Evolutionary conservation across 1,139 yeast species (phyloP).

Genomic region (Keqinozyma sinolaborantium): DNA sequence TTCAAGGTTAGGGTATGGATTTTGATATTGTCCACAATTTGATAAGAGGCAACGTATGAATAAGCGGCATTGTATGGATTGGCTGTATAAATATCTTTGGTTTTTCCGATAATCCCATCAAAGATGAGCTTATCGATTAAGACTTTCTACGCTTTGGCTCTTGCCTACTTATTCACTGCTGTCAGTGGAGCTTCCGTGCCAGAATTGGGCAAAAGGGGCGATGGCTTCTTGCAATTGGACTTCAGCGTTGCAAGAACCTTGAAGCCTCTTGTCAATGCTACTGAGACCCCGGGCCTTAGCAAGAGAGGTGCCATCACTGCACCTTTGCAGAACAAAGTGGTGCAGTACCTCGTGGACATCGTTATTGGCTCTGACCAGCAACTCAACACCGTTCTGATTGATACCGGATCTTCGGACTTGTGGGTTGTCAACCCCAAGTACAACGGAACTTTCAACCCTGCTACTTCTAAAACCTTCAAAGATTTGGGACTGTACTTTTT

Average conservation of each 20-base stretch:
- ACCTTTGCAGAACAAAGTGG: slow-evolving; percentile 35
- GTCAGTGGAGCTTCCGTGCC: slow-evolving; percentile 9
- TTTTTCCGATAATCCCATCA: too few species aligned
- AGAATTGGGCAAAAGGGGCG: slow-evolving; percentile 9
- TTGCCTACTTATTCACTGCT: slow-evolving; percentile 6
- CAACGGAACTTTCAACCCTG: slow-evolving; percentile 6
- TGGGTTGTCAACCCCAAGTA: slow-evolving; percentile 32
- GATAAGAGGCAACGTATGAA: too few species aligned
- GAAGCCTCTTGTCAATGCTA: slow-evolving; percentile 1
- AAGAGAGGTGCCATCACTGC: slow-evolving; percentile 19
- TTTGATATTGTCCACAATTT: too few species aligned
- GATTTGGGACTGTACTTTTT: slow-evolving; percentile 1
- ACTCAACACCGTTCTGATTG: slow-evolving; percentile 16
- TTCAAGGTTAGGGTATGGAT: too few species aligned
- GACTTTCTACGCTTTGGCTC: too few species aligned
- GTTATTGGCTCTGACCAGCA: slow-evolving; percentile 19
- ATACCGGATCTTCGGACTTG: too few species aligned
- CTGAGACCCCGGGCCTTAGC: background rate
- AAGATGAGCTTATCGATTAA: too few species aligned
- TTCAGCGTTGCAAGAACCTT: slow-evolving; percentile 5
- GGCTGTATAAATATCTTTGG: too few species aligned
- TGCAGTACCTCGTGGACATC: slow-evolving; percentile 19
- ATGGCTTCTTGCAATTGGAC: too few species aligned
- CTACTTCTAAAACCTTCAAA: slow-evolving; percentile 5
- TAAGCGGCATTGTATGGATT: too few species aligned